phyloP scores from a whole-genome alignment of 192 early-diverging fungal genomes.

The Gonapodya sp. region DNA sequence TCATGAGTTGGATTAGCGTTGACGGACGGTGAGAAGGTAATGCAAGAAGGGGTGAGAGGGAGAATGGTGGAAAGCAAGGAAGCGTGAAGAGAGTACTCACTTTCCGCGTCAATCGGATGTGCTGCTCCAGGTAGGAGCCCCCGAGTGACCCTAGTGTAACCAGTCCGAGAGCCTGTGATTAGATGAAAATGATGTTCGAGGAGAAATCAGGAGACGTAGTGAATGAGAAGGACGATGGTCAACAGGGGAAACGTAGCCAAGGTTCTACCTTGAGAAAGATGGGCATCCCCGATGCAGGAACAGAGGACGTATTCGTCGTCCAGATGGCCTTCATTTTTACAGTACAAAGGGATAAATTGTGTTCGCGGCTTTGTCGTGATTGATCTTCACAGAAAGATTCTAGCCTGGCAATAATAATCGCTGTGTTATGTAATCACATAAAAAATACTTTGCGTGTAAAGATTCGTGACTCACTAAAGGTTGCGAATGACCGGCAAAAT shows the following conservation, averaged over 20 bases:
- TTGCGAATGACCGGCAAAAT: neutral
- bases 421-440: neutral
- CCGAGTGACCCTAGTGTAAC: neutral
- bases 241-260: neutral
- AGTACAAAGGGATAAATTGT: neutral
- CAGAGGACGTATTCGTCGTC: neutral
- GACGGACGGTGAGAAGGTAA: too few relatives aligned
- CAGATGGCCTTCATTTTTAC: neutral
- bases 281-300: neutral
- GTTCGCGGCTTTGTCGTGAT: neutral
- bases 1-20: too few relatives aligned
- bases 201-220: neutral
- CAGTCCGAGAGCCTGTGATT: neutral
- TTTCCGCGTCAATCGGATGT: neutral
- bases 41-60: too few relatives aligned
- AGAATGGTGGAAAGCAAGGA: neutral
- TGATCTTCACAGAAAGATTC: neutral
- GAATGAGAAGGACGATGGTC: neutral
- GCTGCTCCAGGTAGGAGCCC: neutral
- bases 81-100: neutral
- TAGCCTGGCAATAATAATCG: neutral
- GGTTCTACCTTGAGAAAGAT: neutral
- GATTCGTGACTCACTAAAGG: neutral
- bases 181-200: too few relatives aligned
- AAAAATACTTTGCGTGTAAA: too few relatives aligned